Percentiles rank a stretch among this genome's conserved stretches.
phyloP scores from a whole-genome alignment of 2,329 filamentous ascomycete genomes.

The Xylariaceae sp. region DNA sequence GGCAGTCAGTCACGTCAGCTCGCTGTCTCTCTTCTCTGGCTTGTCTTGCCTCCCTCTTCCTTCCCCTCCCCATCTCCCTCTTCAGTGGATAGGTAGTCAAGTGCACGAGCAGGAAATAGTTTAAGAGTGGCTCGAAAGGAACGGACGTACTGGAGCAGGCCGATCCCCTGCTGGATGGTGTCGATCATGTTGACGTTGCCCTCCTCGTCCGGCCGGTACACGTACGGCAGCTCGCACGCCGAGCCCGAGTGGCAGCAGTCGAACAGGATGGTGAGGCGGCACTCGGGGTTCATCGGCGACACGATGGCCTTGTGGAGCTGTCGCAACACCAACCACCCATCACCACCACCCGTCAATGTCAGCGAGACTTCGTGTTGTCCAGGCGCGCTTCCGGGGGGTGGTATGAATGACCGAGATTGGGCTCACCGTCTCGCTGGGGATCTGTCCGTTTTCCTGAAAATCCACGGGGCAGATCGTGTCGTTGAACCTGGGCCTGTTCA shows the following conservation, averaged over 20 bases:
- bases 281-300: conserved; percentile 39
- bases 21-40: no score
- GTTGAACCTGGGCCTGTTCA: conserved; percentile 26
- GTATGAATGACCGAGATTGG: no score
- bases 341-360: no score
- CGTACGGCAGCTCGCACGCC: conserved; percentile 49
- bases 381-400: no score
- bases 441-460: conserved; percentile 43
- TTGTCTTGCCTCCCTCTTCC: no score
- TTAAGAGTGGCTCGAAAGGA: no score
- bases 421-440: conserved; percentile 42
- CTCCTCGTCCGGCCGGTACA: conserved; percentile 48
- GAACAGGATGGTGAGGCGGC: conserved; percentile 48
- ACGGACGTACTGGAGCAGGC: conserved; percentile 40
- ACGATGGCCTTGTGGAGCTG: conserved; percentile 44
- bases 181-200: conserved; percentile 49
- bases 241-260: conserved; percentile 57
- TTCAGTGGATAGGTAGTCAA: no score
- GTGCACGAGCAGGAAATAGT: no score
- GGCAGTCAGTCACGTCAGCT: no score
- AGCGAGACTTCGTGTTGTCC: no score
- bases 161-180: conserved; percentile 43
- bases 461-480: conserved; percentile 49
- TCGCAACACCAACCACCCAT: no score
- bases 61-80: no score